These are phyloP conservation scores for Potentilla sterilis DNA, from an alignment of 306 rosid species.

Conservation along the genomic window DNA sequence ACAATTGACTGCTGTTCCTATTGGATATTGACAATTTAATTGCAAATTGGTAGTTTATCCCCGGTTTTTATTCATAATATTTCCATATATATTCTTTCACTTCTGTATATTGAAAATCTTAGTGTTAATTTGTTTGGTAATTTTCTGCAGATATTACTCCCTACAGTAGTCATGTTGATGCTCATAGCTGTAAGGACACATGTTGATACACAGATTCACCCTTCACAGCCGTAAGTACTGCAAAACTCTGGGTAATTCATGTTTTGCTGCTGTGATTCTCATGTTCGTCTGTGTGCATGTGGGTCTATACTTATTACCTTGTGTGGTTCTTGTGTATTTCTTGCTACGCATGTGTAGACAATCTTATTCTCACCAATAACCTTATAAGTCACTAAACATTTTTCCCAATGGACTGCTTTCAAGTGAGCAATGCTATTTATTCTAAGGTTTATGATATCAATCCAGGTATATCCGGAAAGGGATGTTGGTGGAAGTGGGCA, in stretches of 20 bases:
- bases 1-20: not conserved
- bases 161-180: slow-evolving; percentile 80
- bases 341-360: not conserved
- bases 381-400: not conserved
- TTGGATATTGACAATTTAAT: not conserved
- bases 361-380: not conserved
- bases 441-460: slow-evolving; percentile 31
- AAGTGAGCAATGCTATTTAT: slow-evolving; percentile 18
- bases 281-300: not conserved
- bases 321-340: not conserved
- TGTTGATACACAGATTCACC: slow-evolving; percentile 89
- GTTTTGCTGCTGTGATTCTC: not conserved
- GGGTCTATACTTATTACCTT: not conserved
- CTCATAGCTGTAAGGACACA: slow-evolving; percentile 73
- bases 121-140: slow-evolving; percentile 22
- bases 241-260: not conserved
- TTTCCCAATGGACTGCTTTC: not conserved
- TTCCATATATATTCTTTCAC: not conserved
- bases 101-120: not conserved
- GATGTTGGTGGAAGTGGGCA: slow-evolving; percentile 87
- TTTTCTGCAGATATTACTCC: slow-evolving; percentile 83
- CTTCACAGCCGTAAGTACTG: slow-evolving; percentile 69
- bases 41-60: not conserved
- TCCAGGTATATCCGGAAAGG: slow-evolving; percentile 69
- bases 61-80: not conserved